phyloP scores from a whole-genome alignment of 1,139 yeast genomes.

The Yarrowia galli region DNA sequence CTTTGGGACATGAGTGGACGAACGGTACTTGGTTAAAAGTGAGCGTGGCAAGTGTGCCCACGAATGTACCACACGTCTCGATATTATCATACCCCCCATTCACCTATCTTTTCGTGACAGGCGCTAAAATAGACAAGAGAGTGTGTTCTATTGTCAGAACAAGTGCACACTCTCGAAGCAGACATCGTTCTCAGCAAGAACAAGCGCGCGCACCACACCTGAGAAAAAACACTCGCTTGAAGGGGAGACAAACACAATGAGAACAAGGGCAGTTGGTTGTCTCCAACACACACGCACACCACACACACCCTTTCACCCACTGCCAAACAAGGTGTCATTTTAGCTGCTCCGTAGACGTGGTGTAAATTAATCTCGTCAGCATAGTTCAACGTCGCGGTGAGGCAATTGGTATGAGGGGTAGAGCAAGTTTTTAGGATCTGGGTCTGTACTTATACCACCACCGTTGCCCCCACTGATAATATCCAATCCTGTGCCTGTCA shows the following conservation, averaged over 20 bases:
- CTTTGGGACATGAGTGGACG: not conserved
- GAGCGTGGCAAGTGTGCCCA: too few relatives aligned
- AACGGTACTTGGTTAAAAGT: too few relatives aligned
- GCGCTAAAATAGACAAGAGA: not conserved
- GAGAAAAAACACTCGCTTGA: too few relatives aligned
- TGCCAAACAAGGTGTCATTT: not conserved
- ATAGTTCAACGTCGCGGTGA: not conserved
- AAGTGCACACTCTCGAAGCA: not conserved
- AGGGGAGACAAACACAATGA: too few relatives aligned
- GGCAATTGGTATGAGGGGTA: not conserved
- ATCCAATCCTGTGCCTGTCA: too few relatives aligned
- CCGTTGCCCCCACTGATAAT: not conserved
- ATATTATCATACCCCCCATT: not conserved
- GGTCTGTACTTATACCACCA: not conserved
- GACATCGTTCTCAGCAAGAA: not conserved
- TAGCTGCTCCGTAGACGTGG: not conserved
- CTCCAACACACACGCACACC: not conserved
- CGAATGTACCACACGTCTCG: too few relatives aligned
- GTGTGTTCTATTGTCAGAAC: too few relatives aligned
- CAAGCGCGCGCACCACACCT: too few relatives aligned
- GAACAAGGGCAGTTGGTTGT: too few relatives aligned
- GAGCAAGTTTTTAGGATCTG: not conserved
- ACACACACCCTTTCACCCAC: not conserved
- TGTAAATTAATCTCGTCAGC: not conserved
- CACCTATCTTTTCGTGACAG: slow-evolving; percentile 4